Conservation (phyloP, 2,329 filamentous ascomycete species). For the Onygena corvina region DNA sequence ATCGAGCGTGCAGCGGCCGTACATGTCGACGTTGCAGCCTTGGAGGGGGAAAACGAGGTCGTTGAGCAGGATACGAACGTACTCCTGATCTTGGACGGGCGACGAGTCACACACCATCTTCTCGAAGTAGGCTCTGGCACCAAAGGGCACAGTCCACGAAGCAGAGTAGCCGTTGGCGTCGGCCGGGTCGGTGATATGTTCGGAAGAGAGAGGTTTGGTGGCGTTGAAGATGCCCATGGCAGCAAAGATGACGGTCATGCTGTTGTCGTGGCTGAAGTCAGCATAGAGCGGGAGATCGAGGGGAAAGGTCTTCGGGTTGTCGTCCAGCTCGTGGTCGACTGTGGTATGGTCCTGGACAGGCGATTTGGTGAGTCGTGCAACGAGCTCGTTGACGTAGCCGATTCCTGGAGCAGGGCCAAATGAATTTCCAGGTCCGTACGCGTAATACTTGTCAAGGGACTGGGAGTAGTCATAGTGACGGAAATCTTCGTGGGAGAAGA, state of each 20-base stretch:
- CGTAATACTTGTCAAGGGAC: conserved; percentile 73
- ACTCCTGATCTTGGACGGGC: conserved; percentile 42
- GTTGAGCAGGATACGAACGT: conserved; percentile 71
- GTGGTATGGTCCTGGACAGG: conserved; percentile 61
- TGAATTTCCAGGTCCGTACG: conserved; percentile 61
- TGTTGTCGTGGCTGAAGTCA: conserved; percentile 87
- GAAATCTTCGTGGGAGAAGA: conserved; percentile 68
- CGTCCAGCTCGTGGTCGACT: conserved; percentile 67
- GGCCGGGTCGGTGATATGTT: conserved; percentile 37
- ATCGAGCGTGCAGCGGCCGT: conserved; percentile 58
- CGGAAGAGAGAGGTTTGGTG: conserved; percentile 44
- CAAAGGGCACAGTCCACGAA: conserved; percentile 73
- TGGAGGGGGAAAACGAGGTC: conserved; percentile 64
- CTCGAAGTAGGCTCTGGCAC: conserved; percentile 69
- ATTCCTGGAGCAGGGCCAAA: conserved; percentile 76
- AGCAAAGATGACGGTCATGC: conserved; percentile 63
- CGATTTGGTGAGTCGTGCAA: conserved; percentile 60
- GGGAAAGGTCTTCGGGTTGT: conserved; percentile 57
- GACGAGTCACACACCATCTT: conserved; percentile 57
- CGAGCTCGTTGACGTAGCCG: conserved; percentile 76
- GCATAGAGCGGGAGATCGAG: conserved; percentile 59
- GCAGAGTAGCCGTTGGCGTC: conserved; percentile 58
- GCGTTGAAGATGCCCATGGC: conserved; percentile 67
- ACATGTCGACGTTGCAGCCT: conserved; percentile 55
- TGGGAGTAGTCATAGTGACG: conserved; percentile 67